Conservation (phyloP, 805 yeast genomes). For the Candida odintsovae region DNA sequence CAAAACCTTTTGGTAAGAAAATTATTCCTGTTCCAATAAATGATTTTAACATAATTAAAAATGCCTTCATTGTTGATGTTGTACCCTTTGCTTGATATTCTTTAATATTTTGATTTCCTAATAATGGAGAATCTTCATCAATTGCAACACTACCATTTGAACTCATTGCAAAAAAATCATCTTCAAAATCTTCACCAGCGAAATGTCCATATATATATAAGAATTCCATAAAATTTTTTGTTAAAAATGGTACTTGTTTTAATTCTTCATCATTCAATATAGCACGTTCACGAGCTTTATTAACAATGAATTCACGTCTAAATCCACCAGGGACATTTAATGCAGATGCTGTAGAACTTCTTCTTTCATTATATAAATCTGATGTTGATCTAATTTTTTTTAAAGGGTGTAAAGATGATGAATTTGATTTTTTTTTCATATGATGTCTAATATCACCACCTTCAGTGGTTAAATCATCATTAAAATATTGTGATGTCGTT, state of each 20-base stretch:
- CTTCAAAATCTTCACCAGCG: conserved; percentile 80
- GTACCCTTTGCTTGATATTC: conserved; percentile 44
- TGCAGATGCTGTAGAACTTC: conserved; percentile 62
- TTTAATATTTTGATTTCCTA: conserved; percentile 7
- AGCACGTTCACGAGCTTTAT: conserved; percentile 25
- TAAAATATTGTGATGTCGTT: conserved; percentile 10
- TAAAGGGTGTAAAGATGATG: conserved; percentile 1
- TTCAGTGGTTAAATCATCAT: conserved; percentile 11
- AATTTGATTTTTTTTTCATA: conserved; percentile 10
- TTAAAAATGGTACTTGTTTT: conserved; percentile 42
- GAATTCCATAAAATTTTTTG: conserved; percentile 73
- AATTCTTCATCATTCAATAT: conserved; percentile 21
- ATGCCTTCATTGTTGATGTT: conserved; percentile 69
- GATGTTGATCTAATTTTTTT: conserved; percentile 18
- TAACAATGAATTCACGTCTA: conserved; percentile 59
- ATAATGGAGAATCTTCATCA: conserved; percentile 25
- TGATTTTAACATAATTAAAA: conserved; percentile 64
- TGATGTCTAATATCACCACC: conserved; percentile 24
- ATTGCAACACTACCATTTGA: conserved; percentile 26
- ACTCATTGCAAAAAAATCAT: conserved; percentile 45
- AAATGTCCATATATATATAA: conserved; percentile 78
- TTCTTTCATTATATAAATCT: conserved; percentile 26
- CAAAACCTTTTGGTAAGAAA: conserved; percentile 63
- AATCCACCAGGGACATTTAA: conserved; percentile 80
- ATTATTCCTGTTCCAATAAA: conserved; percentile 75